Conservation (phyloP, 2,329 filamentous ascomycete species). For the Trichoderma simmonsii region DNA sequence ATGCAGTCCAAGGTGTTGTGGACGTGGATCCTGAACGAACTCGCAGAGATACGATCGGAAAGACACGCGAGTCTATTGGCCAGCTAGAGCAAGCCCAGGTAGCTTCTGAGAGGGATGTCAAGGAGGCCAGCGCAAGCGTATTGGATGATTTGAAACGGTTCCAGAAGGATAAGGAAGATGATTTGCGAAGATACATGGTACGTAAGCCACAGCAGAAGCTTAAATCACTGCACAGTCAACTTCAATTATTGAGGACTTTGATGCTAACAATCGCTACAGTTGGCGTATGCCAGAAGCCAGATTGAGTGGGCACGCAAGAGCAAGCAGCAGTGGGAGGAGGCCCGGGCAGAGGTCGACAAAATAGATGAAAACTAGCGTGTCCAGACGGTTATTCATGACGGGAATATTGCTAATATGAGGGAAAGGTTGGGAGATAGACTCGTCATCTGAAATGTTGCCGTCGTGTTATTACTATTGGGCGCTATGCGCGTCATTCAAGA, state of each 20-base stretch:
- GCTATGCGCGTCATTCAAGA: background rate
- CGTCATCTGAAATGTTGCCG: background rate
- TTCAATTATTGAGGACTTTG: background rate
- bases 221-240: background rate
- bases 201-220: conserved; percentile 33
- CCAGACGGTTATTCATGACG: background rate
- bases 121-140: conserved; percentile 84
- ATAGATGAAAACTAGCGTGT: conserved; percentile 61
- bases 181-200: conserved; percentile 94
- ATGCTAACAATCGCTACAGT: conserved; percentile 46
- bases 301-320: conserved; percentile 91
- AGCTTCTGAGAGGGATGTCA: conserved; percentile 86
- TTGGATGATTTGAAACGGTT: conserved; percentile 89
- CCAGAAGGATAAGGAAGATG: conserved; percentile 92
- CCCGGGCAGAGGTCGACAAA: conserved; percentile 80
- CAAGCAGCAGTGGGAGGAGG: conserved; percentile 89
- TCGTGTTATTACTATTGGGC: background rate
- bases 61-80: conserved; percentile 82
- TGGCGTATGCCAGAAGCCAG: conserved; percentile 88
- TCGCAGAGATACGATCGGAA: conserved; percentile 87
- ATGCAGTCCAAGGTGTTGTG: conserved; percentile 93
- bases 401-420: background rate
- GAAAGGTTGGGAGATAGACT: background rate
- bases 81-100: conserved; percentile 89
- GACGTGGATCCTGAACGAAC: conserved; percentile 95